Conservation (phyloP, 768 basidiomycete species). For the Lactarius pseudohatsudake region DNA sequence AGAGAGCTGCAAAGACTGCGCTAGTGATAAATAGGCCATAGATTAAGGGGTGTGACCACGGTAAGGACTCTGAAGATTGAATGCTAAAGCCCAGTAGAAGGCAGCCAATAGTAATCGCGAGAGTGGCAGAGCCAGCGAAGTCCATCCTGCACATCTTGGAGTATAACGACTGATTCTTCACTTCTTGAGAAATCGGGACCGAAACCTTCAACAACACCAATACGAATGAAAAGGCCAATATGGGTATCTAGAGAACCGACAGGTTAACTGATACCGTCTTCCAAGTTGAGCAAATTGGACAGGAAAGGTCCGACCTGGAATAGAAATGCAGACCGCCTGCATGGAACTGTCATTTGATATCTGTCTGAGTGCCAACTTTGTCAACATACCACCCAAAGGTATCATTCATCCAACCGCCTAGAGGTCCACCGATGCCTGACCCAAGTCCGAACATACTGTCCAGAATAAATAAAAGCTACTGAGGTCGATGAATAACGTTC, state of each 20-base stretch:
- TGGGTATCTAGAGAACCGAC: conserved; percentile 56
- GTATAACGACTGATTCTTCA: conserved; percentile 55
- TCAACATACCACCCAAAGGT: conserved; percentile 72
- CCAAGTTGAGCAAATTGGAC: conserved; percentile 25
- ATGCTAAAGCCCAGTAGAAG: conserved; percentile 76
- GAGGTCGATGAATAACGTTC: conserved; percentile 1
- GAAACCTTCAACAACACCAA: conserved; percentile 77
- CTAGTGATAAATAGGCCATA: conserved; percentile 63
- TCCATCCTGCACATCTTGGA: conserved; percentile 81
- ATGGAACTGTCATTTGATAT: conserved; percentile 24
- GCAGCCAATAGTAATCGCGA: conserved; percentile 68
- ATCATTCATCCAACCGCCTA: conserved; percentile 87
- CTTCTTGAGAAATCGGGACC: conserved; percentile 67
- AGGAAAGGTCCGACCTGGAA: conserved; percentile 58
- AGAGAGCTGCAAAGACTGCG: conserved; percentile 51
- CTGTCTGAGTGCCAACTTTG: not conserved
- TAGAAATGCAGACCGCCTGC: conserved; percentile 83
- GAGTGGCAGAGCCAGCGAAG: conserved; percentile 76
- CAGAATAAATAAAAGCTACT: conserved; percentile 9
- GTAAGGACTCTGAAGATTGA: conserved; percentile 73
- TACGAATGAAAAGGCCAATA: conserved; percentile 67
- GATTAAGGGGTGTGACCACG: conserved; percentile 75
- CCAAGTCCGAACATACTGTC: conserved; percentile 80
- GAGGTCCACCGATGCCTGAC: conserved; percentile 73
- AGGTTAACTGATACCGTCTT: not conserved